These are phyloP conservation scores for Bremia lactucae DNA, from an alignment of 352 stramenopile genomes.

Conservation along the genomic window DNA sequence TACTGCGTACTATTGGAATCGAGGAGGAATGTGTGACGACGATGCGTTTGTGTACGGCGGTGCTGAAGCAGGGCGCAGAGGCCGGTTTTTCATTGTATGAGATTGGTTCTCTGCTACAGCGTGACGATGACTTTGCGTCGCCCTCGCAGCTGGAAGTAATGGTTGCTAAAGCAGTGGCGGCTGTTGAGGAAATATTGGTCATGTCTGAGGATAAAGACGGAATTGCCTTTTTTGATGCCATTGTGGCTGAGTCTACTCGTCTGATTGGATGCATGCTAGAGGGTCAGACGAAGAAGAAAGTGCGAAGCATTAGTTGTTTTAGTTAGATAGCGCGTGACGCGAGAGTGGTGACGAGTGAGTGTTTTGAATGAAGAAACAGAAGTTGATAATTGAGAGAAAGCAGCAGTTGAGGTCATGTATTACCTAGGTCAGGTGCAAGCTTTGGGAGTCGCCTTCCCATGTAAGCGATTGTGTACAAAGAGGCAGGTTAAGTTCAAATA, in stretches of 20 bases:
- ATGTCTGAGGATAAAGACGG: constrained; percentile 28
- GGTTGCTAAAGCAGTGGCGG: constrained; percentile 30
- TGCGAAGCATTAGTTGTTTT: constrained; percentile 83
- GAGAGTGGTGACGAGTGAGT: constrained; percentile 24
- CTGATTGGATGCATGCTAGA: constrained; percentile 39
- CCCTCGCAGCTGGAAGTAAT: constrained; percentile 72
- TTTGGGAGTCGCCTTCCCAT: no score
- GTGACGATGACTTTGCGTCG: constrained; percentile 65
- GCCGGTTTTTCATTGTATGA: constrained; percentile 79
- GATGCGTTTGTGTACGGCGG: constrained; percentile 66
- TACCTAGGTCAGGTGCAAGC: no score
- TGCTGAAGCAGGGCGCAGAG: constrained; percentile 68
- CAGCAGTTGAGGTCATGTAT: no score
- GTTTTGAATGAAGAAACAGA: constrained; percentile 50
- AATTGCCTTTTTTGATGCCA: constrained; percentile 32
- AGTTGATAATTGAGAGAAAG: constrained; percentile 25
- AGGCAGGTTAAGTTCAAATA: no score
- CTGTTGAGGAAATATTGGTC: constrained; percentile 21
- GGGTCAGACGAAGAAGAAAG: constrained; percentile 72
- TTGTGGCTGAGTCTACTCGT: constrained; percentile 40
- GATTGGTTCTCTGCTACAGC: constrained; percentile 70
- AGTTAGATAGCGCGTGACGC: constrained; percentile 25
- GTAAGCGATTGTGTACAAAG: no score
- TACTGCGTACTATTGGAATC: constrained; percentile 60
- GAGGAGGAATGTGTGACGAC: constrained; percentile 75